Percentiles rank a stretch among this genome's conserved stretches.
Evolutionary conservation across 2,329 filamentous ascomycete species (phyloP).

Genomic region (Scedosporium minutisporum): DNA sequence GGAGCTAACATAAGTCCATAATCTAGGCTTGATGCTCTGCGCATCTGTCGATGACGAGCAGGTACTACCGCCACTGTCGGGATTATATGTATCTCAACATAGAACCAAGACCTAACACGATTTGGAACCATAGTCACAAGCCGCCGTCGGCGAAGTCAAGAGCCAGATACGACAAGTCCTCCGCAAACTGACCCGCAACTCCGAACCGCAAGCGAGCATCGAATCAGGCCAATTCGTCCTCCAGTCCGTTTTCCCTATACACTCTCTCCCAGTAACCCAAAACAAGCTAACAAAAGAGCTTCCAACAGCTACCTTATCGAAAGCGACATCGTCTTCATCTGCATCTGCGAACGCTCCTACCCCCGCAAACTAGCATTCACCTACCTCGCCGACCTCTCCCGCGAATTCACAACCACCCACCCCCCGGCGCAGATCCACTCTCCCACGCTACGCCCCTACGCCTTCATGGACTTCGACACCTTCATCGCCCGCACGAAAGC

Average conservation of each 20-base stretch:
- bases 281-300: not conserved
- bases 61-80: constrained; percentile 28
- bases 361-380: constrained; percentile 97
- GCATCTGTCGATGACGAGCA: constrained; percentile 89
- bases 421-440: constrained; percentile 61
- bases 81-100: not conserved
- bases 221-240: constrained; percentile 74
- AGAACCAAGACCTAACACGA: not conserved
- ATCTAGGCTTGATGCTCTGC: constrained; percentile 79
- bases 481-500: constrained; percentile 91
- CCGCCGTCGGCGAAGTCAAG: constrained; percentile 78
- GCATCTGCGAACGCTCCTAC: constrained; percentile 88
- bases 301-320: constrained; percentile 68
- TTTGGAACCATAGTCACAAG: constrained; percentile 39
- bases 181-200: constrained; percentile 77
- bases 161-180: constrained; percentile 83
- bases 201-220: constrained; percentile 84
- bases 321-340: constrained; percentile 77
- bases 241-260: constrained; percentile 51
- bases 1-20: not conserved
- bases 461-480: constrained; percentile 95
- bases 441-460: constrained; percentile 75
- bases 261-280: not conserved
- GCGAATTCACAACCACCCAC: constrained; percentile 87
- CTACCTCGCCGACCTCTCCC: constrained; percentile 84